Conservation (phyloP, 345 rosid genomes). For the Salix koriyanagi region DNA sequence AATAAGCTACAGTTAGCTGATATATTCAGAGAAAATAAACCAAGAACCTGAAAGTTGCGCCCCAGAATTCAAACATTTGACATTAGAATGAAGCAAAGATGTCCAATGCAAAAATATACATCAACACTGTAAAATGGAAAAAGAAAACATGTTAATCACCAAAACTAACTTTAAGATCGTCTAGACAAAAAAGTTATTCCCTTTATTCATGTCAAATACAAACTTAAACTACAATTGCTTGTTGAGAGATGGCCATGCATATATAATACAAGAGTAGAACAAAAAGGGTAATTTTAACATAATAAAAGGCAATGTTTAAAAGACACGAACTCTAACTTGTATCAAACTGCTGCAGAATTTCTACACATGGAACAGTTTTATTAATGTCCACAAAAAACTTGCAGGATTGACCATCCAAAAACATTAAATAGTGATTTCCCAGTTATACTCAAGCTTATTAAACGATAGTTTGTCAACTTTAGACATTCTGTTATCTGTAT, state of each 20-base stretch:
- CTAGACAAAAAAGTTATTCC: not conserved
- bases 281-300: not conserved
- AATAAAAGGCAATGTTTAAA: not conserved
- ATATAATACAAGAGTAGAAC: not conserved
- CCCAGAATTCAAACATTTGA: not conserved
- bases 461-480: not conserved
- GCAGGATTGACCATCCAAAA: not conserved
- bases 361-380: too few species aligned
- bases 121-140: not conserved
- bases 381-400: not conserved
- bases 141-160: not conserved
- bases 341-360: not conserved
- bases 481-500: not conserved
- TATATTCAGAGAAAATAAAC: not conserved
- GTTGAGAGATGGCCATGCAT: not conserved
- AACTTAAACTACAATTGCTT: not conserved
- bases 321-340: not conserved
- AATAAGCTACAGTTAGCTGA: slow-evolving; percentile 24
- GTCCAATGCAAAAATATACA: not conserved
- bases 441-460: not conserved
- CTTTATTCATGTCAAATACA: not conserved
- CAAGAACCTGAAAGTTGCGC: not conserved
- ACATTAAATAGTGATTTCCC: not conserved
- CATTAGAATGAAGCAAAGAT: not conserved
- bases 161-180: not conserved